Percentiles rank a stretch among this genome's conserved stretches.
These are phyloP conservation scores for Ascochyta pisi DNA, from an alignment of 2,329 filamentous ascomycete species.

Conservation along the genomic window DNA sequence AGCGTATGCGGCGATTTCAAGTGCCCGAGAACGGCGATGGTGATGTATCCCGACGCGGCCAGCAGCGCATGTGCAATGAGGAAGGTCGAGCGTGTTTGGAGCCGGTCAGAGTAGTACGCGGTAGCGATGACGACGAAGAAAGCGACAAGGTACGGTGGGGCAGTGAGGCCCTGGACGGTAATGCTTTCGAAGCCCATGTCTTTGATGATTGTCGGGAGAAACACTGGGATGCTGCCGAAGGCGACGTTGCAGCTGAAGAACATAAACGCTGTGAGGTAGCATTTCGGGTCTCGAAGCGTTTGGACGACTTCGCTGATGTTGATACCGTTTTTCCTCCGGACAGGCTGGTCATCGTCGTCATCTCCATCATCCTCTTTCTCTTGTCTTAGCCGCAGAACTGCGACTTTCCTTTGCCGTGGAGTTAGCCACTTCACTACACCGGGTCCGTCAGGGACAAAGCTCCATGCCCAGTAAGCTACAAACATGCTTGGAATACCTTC, in stretches of 20 bases:
- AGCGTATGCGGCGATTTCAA: slow-evolving; percentile 35
- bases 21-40: slow-evolving; percentile 67
- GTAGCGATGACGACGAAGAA: slow-evolving; percentile 76
- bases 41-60: slow-evolving; percentile 59
- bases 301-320: slow-evolving; percentile 64
- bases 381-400: slow-evolving; percentile 69
- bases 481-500: slow-evolving; percentile 86
- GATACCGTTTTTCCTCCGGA: slow-evolving; percentile 49
- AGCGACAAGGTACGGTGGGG: slow-evolving; percentile 79
- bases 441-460: slow-evolving; percentile 77
- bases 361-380: slow-evolving; percentile 52
- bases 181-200: slow-evolving; percentile 76
- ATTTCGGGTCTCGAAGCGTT: slow-evolving; percentile 69
- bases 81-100: slow-evolving; percentile 67
- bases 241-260: slow-evolving; percentile 89
- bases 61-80: slow-evolving; percentile 73
- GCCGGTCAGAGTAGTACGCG: slow-evolving; percentile 73
- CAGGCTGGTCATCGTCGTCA: slow-evolving; percentile 33
- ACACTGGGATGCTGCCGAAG: slow-evolving; percentile 86
- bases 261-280: slow-evolving; percentile 79
- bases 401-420: slow-evolving; percentile 65
- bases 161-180: slow-evolving; percentile 77
- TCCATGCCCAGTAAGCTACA: slow-evolving; percentile 75
- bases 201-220: slow-evolving; percentile 79
- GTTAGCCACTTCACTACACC: slow-evolving; percentile 53